Percentiles rank a stretch among this genome's conserved stretches.
These are phyloP conservation scores for Bothriochloa decipiens DNA, from an alignment of 176 grass and related monocot species.

Conservation along the genomic window DNA sequence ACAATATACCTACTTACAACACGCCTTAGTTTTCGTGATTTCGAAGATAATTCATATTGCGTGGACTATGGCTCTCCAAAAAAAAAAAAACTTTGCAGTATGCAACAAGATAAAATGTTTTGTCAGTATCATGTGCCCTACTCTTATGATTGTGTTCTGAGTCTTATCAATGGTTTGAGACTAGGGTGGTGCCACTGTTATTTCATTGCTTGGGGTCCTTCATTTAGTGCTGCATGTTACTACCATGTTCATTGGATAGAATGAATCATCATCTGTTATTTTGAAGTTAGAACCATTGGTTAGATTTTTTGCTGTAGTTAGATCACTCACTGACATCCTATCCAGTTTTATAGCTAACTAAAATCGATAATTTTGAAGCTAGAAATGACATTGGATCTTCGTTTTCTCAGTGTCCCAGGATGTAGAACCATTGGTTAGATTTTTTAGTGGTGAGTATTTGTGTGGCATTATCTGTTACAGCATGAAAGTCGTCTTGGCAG, in stretches of 20 bases:
- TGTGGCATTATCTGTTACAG: constrained; percentile 3
- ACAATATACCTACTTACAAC: constrained; percentile 13
- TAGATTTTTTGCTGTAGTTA: background rate
- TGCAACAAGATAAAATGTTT: constrained; percentile 1
- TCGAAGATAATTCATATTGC: constrained; percentile 13
- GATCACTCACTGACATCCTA: background rate
- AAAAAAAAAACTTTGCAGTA: background rate
- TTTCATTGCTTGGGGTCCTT: background rate
- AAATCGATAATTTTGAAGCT: background rate
- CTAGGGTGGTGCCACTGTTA: background rate
- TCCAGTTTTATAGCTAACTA: constrained; percentile 1
- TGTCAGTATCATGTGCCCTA: constrained; percentile 10
- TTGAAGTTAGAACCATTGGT: background rate
- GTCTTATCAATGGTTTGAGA: background rate
- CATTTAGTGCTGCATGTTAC: constrained; percentile 16
- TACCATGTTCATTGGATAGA: constrained; percentile 11
- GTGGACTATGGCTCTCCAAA: background rate
- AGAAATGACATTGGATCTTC: background rate
- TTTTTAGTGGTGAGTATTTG: constrained; percentile 15
- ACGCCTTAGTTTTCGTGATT: constrained; percentile 24
- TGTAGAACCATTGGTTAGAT: background rate
- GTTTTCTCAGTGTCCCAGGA: constrained; percentile 9
- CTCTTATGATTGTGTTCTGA: background rate
- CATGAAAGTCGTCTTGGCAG: constrained; percentile 16
- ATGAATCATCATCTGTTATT: background rate